Evolutionary conservation across 1,284 basidiomycete species (phyloP), one percentile per base, ranked within the genome.

Genomic region (Vanrija sp.): DNA sequence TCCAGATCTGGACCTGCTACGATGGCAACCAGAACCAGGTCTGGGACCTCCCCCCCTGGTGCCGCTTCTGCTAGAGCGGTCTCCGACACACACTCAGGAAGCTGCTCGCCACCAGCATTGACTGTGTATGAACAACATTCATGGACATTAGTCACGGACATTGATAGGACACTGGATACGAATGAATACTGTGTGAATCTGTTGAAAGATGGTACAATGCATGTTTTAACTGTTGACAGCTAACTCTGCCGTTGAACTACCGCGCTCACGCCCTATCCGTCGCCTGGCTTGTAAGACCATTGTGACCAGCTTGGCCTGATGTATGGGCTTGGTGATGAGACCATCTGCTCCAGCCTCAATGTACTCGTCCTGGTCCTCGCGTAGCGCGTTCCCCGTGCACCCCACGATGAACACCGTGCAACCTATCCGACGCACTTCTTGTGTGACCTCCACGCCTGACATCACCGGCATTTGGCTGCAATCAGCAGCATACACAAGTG

Each of bases 331-430:
- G 14, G 72, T 58, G 15, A 73, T 58, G 26, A 74, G 68, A 25
- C 56, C 63, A 42, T 91, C 85, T 43, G 84, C 88, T 6, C 89
- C 88, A 5, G 88, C 88, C 1, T 82, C 82, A 8, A 87, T 76
- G 70, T 90, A 92, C 70, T 88, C 86, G 52, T 85, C 83, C 60
- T 75, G 75, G 67, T 87, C 86, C 38, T 80, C 78, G 42, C 85
- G 73, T 16, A 87, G 74, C 16, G 86, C 85, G 62, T 87, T 87
- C 6, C 86, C 85, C 64, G 74, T 71, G 53, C 72, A 72, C 19
- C 88, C 88, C 8, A 89, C 87, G 21, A 91, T 84, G 66, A 88
- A 88, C 66, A 90, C 84, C 12, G 74, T 79, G 66, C 87, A 81
- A 15, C 85, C 85, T 66, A 87, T 73, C 58, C 82, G 79, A 52